These are phyloP conservation scores for Skeletonema marinoi DNA, from an alignment of 108 stramenopile genomes.

Conservation along the genomic window DNA sequence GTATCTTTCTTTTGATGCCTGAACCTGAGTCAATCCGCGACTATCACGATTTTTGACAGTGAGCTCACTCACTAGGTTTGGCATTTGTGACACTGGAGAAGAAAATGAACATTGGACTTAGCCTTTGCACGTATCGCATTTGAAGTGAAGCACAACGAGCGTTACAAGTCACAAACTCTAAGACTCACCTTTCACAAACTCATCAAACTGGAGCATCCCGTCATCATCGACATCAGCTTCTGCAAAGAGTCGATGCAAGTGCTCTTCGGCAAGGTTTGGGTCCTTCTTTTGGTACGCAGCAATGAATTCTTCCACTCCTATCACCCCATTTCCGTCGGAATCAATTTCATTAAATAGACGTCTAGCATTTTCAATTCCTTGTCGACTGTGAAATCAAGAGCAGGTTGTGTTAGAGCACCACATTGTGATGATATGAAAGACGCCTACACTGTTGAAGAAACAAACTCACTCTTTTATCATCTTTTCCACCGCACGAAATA, in stretches of 20 bases:
- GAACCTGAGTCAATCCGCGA: slow-evolving; percentile 44
- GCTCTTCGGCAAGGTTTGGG: slow-evolving; percentile 19
- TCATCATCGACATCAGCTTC: slow-evolving; percentile 48
- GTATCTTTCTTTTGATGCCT: slow-evolving; percentile 42
- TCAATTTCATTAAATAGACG: slow-evolving; percentile 48
- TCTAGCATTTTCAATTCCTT: slow-evolving; percentile 47
- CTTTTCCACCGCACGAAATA: slow-evolving; percentile 18
- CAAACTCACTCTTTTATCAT: slow-evolving; percentile 43
- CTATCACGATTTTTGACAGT: slow-evolving; percentile 39
- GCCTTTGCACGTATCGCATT: background rate
- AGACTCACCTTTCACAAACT: slow-evolving; percentile 28
- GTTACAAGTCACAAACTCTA: background rate
- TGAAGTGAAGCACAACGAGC: background rate
- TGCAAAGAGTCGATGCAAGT: slow-evolving; percentile 38
- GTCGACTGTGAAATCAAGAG: background rate
- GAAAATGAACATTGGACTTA: background rate
- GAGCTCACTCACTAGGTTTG: slow-evolving; percentile 36
- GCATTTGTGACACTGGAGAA: slow-evolving; percentile 28
- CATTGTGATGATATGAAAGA: background rate
- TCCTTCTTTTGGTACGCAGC: slow-evolving; percentile 47
- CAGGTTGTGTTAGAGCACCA: background rate
- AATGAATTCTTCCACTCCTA: slow-evolving; percentile 41
- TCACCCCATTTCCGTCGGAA: slow-evolving; percentile 27
- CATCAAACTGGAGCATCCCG: slow-evolving; percentile 50
- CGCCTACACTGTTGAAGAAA: background rate